A percentile compares a stretch with the other conserved stretches of the same genome.
Conservation (phyloP, 768 basidiomycete genomes). For the Trametes cinnabarina region DNA sequence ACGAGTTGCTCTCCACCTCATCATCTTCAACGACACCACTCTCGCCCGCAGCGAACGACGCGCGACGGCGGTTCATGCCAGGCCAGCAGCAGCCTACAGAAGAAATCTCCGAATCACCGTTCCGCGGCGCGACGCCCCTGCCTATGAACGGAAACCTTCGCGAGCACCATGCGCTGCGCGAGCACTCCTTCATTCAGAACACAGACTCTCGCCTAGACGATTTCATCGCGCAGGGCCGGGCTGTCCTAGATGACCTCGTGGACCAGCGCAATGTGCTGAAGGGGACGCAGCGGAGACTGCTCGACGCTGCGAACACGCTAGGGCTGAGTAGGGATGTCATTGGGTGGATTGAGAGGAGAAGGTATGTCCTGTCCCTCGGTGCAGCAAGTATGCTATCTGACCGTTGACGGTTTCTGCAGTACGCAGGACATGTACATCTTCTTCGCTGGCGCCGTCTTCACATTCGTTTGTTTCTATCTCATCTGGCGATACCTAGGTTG, state of each 20-base stretch:
- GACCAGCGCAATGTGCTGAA: constrained; percentile 94
- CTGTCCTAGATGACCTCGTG: constrained; percentile 86
- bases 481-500: constrained; percentile 88
- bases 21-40: constrained; percentile 37
- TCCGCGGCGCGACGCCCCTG: constrained; percentile 57
- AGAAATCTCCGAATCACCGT: constrained; percentile 80
- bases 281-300: constrained; percentile 83
- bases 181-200: constrained; percentile 86
- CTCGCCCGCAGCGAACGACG: constrained; percentile 50
- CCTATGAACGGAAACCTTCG: constrained; percentile 51
- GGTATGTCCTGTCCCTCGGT: constrained; percentile 47
- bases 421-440: constrained; percentile 97
- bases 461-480: constrained; percentile 89
- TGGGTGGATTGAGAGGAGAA: constrained; percentile 94
- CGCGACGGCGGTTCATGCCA: constrained; percentile 62
- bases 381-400: not conserved
- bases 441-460: constrained; percentile 76
- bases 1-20: constrained; percentile 57
- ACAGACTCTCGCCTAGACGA: constrained; percentile 83
- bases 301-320: constrained; percentile 91
- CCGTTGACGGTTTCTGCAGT: constrained; percentile 43
- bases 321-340: constrained; percentile 94
- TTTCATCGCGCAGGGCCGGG: constrained; percentile 88
- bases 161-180: constrained; percentile 78
- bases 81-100: constrained; percentile 29